These are phyloP conservation scores for Curvularia sp. DNA, from an alignment of 2,329 filamentous ascomycete species.

Conservation along the genomic window DNA sequence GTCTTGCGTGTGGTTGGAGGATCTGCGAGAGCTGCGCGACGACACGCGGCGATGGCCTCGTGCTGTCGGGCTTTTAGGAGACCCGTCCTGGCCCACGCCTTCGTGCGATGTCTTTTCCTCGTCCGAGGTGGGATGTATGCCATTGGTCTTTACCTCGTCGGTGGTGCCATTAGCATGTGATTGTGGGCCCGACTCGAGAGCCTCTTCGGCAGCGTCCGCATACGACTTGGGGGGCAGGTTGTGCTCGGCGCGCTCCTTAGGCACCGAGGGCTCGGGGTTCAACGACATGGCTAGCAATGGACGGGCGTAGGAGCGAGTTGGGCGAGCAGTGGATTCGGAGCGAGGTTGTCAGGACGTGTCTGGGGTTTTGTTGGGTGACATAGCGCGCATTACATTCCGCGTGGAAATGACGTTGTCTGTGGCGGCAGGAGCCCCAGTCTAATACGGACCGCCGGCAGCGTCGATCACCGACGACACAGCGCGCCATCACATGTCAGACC, in stretches of 20 bases:
- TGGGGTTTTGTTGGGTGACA: constrained; percentile 31
- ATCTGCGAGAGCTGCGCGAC: constrained; percentile 43
- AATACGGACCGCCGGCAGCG: constrained; percentile 9
- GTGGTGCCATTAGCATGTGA: constrained; percentile 33
- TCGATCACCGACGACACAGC: constrained; percentile 1
- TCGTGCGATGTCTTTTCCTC: constrained; percentile 34
- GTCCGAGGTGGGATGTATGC: constrained; percentile 18
- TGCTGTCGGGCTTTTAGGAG: constrained; percentile 42
- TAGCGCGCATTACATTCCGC: constrained; percentile 27
- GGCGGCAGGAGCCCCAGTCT: background rate
- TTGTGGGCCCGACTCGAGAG: constrained; percentile 33
- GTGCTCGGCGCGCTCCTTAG: constrained; percentile 49
- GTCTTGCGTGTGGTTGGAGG: constrained; percentile 39
- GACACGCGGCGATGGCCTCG: constrained; percentile 39
- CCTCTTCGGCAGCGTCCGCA: constrained; percentile 51
- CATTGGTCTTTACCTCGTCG: constrained; percentile 25
- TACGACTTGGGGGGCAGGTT: constrained; percentile 54
- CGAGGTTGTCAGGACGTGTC: constrained; percentile 12
- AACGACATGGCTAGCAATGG: constrained; percentile 47
- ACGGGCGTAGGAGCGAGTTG: constrained; percentile 6
- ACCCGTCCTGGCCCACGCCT: constrained; percentile 42
- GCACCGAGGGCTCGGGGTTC: constrained; percentile 52
- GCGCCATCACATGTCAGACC: background rate
- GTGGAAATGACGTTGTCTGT: constrained; percentile 28
- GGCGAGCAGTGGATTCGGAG: constrained; percentile 9